Conservation (phyloP, 2,329 filamentous ascomycete species). For the Passalora sequoiae region DNA sequence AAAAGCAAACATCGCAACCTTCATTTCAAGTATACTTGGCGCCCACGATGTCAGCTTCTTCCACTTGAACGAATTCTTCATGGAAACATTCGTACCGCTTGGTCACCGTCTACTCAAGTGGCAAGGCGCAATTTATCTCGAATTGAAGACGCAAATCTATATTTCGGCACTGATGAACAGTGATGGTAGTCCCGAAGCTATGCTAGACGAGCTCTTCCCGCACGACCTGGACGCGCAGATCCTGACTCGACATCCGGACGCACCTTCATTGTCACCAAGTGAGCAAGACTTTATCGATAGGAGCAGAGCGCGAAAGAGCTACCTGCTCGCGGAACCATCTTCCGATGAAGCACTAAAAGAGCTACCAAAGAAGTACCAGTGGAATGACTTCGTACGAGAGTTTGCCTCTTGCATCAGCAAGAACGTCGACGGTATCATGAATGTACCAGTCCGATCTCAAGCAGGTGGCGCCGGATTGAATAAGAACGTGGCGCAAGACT, state of each 20-base stretch:
- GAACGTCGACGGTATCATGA: slow-evolving; percentile 47
- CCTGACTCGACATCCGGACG: slow-evolving; percentile 51
- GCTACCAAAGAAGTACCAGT: slow-evolving; percentile 56
- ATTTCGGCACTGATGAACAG: slow-evolving; percentile 56
- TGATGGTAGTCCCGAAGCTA: slow-evolving; percentile 51
- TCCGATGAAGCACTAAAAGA: slow-evolving; percentile 41
- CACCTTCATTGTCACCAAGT: slow-evolving; percentile 49
- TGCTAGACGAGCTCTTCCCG: slow-evolving; percentile 58
- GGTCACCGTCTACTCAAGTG: slow-evolving; percentile 54
- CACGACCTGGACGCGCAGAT: slow-evolving; percentile 52
- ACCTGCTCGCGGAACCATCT: slow-evolving; percentile 49
- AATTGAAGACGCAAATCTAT: slow-evolving; percentile 63
- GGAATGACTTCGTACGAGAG: slow-evolving; percentile 59
- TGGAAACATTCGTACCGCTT: slow-evolving; percentile 59
- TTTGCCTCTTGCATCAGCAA: slow-evolving; percentile 56
- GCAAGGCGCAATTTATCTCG: slow-evolving; percentile 57
- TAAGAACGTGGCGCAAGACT: slow-evolving; percentile 7
- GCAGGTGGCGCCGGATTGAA: slow-evolving; percentile 12
- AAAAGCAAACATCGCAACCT: slow-evolving; percentile 61
- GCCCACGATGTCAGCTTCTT: slow-evolving; percentile 58
- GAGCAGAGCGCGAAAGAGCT: slow-evolving; percentile 51
- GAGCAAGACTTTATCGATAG: slow-evolving; percentile 57
- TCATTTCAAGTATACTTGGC: slow-evolving; percentile 59
- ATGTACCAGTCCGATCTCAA: slow-evolving; percentile 28
- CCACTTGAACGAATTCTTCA: slow-evolving; percentile 58